Evolutionary conservation across 2,329 filamentous ascomycete species (phyloP).

Genomic region (Lachnellula cervina): DNA sequence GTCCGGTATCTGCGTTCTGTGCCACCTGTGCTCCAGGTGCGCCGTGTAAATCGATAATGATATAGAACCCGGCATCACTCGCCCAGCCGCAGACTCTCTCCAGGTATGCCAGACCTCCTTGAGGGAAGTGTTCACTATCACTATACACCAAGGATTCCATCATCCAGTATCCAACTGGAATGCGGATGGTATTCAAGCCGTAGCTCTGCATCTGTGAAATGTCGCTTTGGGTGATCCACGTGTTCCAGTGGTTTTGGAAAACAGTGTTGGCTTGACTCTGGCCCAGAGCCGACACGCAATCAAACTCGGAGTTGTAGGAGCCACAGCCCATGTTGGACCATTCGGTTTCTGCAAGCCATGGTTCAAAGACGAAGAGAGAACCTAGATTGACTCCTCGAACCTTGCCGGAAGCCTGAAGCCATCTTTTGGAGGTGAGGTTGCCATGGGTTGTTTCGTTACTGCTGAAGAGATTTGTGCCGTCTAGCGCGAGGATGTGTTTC

Average conservation of each 20-base stretch:
- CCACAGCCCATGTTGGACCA: constrained; percentile 44
- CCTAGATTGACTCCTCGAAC: constrained; percentile 47
- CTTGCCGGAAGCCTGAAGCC: constrained; percentile 29
- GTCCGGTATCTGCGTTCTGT: constrained; percentile 39
- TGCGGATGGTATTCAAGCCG: constrained; percentile 44
- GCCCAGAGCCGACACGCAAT: constrained; percentile 43
- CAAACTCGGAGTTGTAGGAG: constrained; percentile 39
- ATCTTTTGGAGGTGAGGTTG: constrained; percentile 10
- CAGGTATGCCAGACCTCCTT: constrained; percentile 41
- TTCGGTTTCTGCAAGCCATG: constrained; percentile 39
- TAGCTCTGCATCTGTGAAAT: constrained; percentile 40
- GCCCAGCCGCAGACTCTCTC: constrained; percentile 41
- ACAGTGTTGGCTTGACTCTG: constrained; percentile 39
- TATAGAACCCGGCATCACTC: constrained; percentile 40
- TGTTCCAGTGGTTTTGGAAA: constrained; percentile 43
- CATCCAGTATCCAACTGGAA: constrained; percentile 49
- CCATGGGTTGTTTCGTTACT: not conserved
- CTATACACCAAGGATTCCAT: constrained; percentile 40
- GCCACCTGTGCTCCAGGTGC: constrained; percentile 42
- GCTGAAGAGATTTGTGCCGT: constrained; percentile 15
- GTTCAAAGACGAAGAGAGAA: constrained; percentile 43
- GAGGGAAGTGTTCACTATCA: constrained; percentile 43
- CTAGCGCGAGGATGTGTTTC: constrained; percentile 6
- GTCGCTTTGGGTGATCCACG: constrained; percentile 43
- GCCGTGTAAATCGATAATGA: constrained; percentile 47